Conservation (phyloP, 2,329 filamentous ascomycete genomes). For the Neurospora crassa region DNA sequence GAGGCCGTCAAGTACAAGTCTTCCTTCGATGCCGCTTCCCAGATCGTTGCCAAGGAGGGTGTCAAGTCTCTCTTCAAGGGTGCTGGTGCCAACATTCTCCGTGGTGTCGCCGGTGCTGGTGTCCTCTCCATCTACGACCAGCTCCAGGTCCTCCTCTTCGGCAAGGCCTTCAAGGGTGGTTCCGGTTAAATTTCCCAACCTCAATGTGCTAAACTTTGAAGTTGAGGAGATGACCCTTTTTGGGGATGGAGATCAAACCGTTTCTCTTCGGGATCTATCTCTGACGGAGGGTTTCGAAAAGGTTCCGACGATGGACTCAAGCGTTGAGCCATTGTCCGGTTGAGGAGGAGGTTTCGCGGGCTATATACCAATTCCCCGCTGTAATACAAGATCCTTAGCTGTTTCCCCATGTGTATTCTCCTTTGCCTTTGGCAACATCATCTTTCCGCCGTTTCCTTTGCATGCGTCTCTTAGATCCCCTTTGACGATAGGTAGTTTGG, state of each 20-base stretch:
- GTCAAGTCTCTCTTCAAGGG: constrained; percentile 99
- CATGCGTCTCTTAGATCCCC: constrained; percentile 29
- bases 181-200: constrained; percentile 41
- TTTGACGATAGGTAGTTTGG: constrained; percentile 14
- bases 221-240: not conserved
- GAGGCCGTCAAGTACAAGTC: constrained; percentile 99
- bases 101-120: constrained; percentile 99
- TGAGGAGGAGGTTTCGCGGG: not conserved
- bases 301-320: not conserved
- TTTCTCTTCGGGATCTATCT: not conserved
- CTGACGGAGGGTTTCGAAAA: constrained; percentile 6
- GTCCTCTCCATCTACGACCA: constrained; percentile 99
- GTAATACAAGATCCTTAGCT: not conserved
- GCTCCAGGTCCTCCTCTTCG: constrained; percentile 98
- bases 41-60: constrained; percentile 98
- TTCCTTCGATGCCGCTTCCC: constrained; percentile 86
- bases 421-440: constrained; percentile 4
- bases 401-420: not conserved
- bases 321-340: not conserved
- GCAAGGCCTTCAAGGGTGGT: constrained; percentile 90
- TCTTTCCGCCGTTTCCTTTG: constrained; percentile 21
- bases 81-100: constrained; percentile 99
- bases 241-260: not conserved
- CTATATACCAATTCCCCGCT: not conserved
- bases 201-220: constrained; percentile 22